These are phyloP conservation scores for Boletus edulis DNA, from an alignment of 768 basidiomycete genomes.

Conservation along the genomic window DNA sequence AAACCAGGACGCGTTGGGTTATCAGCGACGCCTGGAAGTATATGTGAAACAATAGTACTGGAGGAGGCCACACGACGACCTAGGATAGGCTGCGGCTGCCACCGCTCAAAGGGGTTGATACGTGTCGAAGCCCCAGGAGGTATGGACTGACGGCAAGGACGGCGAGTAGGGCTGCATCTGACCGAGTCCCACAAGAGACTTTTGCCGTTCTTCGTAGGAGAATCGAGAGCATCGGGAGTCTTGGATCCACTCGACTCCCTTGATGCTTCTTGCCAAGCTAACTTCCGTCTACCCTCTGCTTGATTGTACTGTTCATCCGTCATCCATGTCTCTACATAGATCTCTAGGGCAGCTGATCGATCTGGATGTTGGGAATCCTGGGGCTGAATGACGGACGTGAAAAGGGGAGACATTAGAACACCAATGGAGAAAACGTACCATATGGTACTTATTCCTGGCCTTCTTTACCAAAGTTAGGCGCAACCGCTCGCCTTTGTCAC, in stretches of 20 bases:
- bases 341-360: conserved; percentile 60
- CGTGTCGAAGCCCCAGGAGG: conserved; percentile 43
- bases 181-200: conserved; percentile 68
- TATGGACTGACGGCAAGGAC: conserved; percentile 47
- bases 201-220: conserved; percentile 51
- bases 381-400: conserved; percentile 46
- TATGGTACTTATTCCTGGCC: conserved; percentile 63
- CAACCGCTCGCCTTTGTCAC: conserved; percentile 64
- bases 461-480: conserved; percentile 72
- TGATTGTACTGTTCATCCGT: conserved; percentile 69
- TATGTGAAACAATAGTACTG: conserved; percentile 25
- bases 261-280: conserved; percentile 68
- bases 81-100: conserved; percentile 32
- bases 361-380: conserved; percentile 78
- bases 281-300: conserved; percentile 56
- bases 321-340: conserved; percentile 78
- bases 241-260: conserved; percentile 43
- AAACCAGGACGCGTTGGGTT: conserved; percentile 50
- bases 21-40: conserved; percentile 40
- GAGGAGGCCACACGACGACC: conserved; percentile 45
- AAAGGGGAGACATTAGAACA: neutral
- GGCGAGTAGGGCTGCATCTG: conserved; percentile 40
- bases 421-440: conserved; percentile 49
- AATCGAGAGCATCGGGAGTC: conserved; percentile 38
- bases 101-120: conserved; percentile 48